Percentiles rank a stretch among this genome's conserved stretches.
Conservation (phyloP, 768 basidiomycete genomes). For the Tylopilus rubrobrunneus region DNA sequence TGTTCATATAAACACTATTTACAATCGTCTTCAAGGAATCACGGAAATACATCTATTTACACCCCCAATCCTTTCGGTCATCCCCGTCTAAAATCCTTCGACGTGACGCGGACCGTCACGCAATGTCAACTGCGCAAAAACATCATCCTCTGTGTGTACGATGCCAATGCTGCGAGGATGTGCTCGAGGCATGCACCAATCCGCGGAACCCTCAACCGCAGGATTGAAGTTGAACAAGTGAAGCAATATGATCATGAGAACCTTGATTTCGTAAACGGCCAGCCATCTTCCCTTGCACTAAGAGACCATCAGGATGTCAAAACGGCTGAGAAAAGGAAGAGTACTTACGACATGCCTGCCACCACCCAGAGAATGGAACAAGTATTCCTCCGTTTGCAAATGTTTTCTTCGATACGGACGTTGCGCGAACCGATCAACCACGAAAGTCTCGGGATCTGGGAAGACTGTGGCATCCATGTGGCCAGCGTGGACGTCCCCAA, state of each 20-base stretch:
- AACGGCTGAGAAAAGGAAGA: background rate
- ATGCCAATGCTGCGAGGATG: conserved; percentile 13
- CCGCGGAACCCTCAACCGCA: background rate
- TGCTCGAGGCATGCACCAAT: conserved; percentile 9
- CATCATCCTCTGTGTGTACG: conserved; percentile 18
- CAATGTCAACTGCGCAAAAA: conserved; percentile 7
- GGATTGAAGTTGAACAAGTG: conserved; percentile 14
- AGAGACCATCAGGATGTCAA: background rate
- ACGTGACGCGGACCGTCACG: conserved; percentile 2
- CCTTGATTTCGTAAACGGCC: conserved; percentile 22
- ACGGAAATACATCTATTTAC: no score
- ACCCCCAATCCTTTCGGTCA: no score
- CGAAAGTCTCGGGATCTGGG: conserved; percentile 11
- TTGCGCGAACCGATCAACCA: conserved; percentile 20
- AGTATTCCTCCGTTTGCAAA: conserved; percentile 9
- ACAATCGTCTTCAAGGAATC: background rate
- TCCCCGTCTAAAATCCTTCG: background rate
- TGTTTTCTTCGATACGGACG: conserved; percentile 10
- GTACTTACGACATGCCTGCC: conserved; percentile 18
- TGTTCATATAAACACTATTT: background rate
- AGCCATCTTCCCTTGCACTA: conserved; percentile 27
- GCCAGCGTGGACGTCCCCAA: conserved; percentile 14
- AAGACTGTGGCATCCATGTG: conserved; percentile 18
- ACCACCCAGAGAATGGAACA: conserved; percentile 15
- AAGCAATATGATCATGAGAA: conserved; percentile 14